phyloP scores from a whole-genome alignment of 192 early-diverging fungal genomes.

The Pilobolus umbonatus region DNA sequence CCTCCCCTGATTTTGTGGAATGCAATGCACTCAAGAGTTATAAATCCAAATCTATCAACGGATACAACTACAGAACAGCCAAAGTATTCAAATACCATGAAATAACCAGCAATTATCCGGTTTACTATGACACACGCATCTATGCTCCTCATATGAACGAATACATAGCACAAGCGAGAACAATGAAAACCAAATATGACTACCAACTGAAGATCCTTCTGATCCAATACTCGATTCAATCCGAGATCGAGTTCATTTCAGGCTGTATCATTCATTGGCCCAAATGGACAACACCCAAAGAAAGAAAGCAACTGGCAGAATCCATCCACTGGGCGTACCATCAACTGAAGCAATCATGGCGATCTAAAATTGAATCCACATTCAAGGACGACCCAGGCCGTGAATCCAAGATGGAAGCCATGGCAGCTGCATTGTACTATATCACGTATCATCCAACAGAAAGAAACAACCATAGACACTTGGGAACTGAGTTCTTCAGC shows the following conservation, averaged over 20 bases:
- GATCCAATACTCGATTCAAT: conserved; percentile 51
- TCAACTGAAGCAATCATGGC: conserved; percentile 37
- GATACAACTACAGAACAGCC: neutral
- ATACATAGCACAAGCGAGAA: conserved; percentile 45
- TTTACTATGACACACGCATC: conserved; percentile 34
- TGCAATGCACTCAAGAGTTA: conserved; percentile 44
- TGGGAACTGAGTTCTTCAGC: neutral
- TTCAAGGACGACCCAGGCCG: conserved; percentile 24
- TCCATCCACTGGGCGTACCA: conserved; percentile 35
- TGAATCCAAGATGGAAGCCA: conserved; percentile 24
- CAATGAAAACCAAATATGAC: conserved; percentile 41
- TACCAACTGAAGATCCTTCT: conserved; percentile 41
- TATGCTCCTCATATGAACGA: conserved; percentile 36
- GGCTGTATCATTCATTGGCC: conserved; percentile 16
- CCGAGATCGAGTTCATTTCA: conserved; percentile 36
- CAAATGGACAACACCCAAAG: conserved; percentile 31
- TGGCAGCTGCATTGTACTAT: conserved; percentile 63
- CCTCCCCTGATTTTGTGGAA: conserved; percentile 67
- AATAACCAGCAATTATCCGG: conserved; percentile 16
- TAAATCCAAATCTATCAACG: conserved; percentile 23
- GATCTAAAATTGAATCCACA: conserved; percentile 37
- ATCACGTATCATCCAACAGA: conserved; percentile 52
- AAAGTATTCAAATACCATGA: conserved; percentile 28
- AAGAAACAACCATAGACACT: neutral
- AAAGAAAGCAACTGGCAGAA: conserved; percentile 29